These are phyloP conservation scores for Leptosphaerulina australis DNA, from an alignment of 2,329 filamentous ascomycete genomes.

Conservation along the genomic window DNA sequence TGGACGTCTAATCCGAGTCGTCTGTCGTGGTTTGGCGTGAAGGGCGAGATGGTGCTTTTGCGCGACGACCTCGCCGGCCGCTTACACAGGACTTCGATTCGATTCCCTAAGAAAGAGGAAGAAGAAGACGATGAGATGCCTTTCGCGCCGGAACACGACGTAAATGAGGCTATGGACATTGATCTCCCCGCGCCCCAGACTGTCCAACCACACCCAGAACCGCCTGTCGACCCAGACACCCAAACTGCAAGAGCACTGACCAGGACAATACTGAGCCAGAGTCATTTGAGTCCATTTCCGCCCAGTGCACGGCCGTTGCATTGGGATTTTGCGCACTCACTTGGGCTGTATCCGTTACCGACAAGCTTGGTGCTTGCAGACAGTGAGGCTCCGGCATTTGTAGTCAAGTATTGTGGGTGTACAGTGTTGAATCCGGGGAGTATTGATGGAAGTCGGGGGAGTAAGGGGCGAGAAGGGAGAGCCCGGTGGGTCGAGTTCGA, in stretches of 20 bases:
- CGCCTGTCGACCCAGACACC: slow-evolving; percentile 36
- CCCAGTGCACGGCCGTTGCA: slow-evolving; percentile 79
- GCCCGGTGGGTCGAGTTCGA: slow-evolving; percentile 88
- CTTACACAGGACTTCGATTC: slow-evolving; percentile 76
- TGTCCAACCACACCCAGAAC: slow-evolving; percentile 23
- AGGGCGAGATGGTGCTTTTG: slow-evolving; percentile 85
- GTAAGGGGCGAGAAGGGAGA: slow-evolving; percentile 67
- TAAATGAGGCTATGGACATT: slow-evolving; percentile 54
- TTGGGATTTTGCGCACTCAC: slow-evolving; percentile 80
- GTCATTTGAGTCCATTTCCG: slow-evolving; percentile 84
- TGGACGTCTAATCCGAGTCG: slow-evolving; percentile 90
- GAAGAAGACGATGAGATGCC: slow-evolving; percentile 21
- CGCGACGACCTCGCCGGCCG: slow-evolving; percentile 84
- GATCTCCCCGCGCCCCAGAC: slow-evolving; percentile 39
- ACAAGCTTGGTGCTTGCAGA: slow-evolving; percentile 84
- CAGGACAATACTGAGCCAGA: slow-evolving; percentile 90
- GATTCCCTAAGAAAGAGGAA: slow-evolving; percentile 59
- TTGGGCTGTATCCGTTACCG: slow-evolving; percentile 88
- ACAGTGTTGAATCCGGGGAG: slow-evolving; percentile 92
- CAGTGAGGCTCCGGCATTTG: slow-evolving; percentile 79
- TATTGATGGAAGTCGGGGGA: slow-evolving; percentile 65
- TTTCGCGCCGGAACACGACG: slow-evolving; percentile 46
- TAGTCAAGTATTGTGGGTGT: slow-evolving; percentile 91
- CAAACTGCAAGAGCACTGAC: slow-evolving; percentile 75
- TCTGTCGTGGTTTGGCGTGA: slow-evolving; percentile 82